phyloP scores from a whole-genome alignment of 2,329 filamentous ascomycete species.

The Ascochyta koolunga region DNA sequence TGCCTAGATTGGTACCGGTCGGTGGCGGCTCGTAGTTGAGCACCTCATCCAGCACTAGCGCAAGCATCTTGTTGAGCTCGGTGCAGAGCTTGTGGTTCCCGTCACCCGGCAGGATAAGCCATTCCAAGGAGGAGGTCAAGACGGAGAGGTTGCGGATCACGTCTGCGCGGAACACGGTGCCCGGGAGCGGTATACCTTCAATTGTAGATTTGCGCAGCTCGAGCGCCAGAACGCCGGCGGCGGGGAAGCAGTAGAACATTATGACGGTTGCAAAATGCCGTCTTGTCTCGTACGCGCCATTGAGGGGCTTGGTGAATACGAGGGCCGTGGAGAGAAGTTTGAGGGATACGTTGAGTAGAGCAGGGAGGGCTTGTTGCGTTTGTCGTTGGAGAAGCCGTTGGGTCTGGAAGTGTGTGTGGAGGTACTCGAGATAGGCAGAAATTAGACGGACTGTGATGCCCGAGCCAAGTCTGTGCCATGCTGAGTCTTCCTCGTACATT shows the following conservation, averaged over 20 bases:
- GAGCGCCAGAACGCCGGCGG: conserved; percentile 42
- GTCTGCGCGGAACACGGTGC: conserved; percentile 41
- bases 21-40: conserved; percentile 42
- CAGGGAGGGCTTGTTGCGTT: conserved; percentile 39
- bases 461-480: conserved; percentile 36
- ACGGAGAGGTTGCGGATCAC: conserved; percentile 46
- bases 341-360: conserved; percentile 41
- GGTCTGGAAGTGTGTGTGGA: conserved; percentile 43
- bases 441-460: conserved; percentile 35
- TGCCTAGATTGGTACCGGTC: conserved; percentile 22
- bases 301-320: conserved; percentile 41
- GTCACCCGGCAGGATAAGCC: conserved; percentile 42
- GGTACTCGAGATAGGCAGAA: conserved; percentile 42
- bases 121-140: conserved; percentile 44
- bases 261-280: conserved; percentile 43
- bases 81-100: conserved; percentile 45
- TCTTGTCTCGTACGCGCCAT: conserved; percentile 36
- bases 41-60: conserved; percentile 43
- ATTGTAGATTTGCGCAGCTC: conserved; percentile 44
- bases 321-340: conserved; percentile 41
- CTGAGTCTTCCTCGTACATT: conserved; percentile 40
- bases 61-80: conserved; percentile 47
- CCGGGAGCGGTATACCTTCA: conserved; percentile 37
- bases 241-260: conserved; percentile 46
- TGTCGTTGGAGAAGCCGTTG: conserved; percentile 43